Evolutionary conservation across 1,284 basidiomycete species (phyloP).

Genomic region (Schizophyllum amplum): DNA sequence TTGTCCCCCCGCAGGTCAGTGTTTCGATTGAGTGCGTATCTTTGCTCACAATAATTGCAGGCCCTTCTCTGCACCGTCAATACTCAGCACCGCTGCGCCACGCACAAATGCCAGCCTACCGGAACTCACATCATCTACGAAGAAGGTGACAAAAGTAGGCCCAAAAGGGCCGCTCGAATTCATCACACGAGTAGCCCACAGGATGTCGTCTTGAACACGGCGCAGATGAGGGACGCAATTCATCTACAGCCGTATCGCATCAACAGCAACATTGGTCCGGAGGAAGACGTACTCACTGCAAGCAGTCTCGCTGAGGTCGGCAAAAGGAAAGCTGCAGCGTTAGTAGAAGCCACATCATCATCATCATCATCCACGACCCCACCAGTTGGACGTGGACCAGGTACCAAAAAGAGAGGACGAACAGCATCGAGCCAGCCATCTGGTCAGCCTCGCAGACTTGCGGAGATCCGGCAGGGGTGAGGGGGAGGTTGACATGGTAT

Average conservation of each 20-base stretch:
- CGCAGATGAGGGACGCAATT: constrained; percentile 19
- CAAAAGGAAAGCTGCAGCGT: neutral
- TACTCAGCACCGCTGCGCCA: constrained; percentile 18
- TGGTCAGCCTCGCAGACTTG: no score
- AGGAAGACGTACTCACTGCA: neutral
- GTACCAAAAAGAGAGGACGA: no score
- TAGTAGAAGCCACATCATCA: neutral
- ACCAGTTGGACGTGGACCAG: no score
- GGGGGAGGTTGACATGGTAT: no score
- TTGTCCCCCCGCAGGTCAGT: neutral
- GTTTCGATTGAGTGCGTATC: no score
- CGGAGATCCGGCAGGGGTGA: no score
- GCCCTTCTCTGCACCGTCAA: constrained; percentile 20
- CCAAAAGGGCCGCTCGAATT: neutral
- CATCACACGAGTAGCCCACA: constrained; percentile 5
- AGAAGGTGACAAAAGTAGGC: constrained; percentile 11
- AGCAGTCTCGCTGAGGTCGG: constrained; percentile 1
- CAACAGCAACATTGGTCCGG: neutral
- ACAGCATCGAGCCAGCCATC: no score
- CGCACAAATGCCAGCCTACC: constrained; percentile 11
- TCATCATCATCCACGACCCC: no score
- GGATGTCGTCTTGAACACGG: constrained; percentile 17
- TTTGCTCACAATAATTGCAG: constrained; percentile 9
- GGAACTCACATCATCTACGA: constrained; percentile 11
- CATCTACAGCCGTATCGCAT: constrained; percentile 15